Base-by-base conservation (phyloP, 2,329 filamentous ascomycete genomes). In the Pseudogymnoascus verrucosus region DNA sequence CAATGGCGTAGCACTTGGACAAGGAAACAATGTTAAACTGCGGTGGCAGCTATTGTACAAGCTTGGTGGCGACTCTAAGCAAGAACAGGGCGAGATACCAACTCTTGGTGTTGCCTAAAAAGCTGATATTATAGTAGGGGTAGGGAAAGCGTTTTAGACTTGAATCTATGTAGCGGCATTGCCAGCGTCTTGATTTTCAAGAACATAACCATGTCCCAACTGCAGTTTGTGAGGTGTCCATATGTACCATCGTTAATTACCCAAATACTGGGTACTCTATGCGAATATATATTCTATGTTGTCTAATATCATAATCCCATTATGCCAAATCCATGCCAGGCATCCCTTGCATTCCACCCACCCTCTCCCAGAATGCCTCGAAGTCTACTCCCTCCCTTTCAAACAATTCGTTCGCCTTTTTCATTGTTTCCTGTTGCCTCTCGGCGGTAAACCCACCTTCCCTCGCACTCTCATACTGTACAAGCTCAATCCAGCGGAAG, bases 401-500 rank as follows among this genome's bases (percentile, higher is more conserved):
- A 73, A 97, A 96, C 73, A 95, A 79, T 40, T 85, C 83, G 70
- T 88, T 85, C 60, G 93, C 90, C 76, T 92, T 87, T 67, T 84
- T 78, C 64, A 91, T 90, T 1, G 89, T 88, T 47, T 80, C 83
- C 63, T 84, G 79, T 76, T 96, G 91, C 71, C 86, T 83, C 72
- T 92, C 89, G 0, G 81, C 78, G 1, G 88, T 89, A 72, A 96
- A 96, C 0, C 90, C 90, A 16, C 88, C 90, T 0, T 91, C 89
- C 68, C 84, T 83, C 37, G 86, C 88, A 44, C 90, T 88, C 76
- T 96, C 92, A 71, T 86, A 96, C 76, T 97, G 92, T 60, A 97
- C 87, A 72, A 96, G 83, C 78, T 97, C 93, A 60, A 96, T 90
- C 91, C 92, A 96, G 63, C 89, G 85, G 78, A 90, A 96, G 78